Conservation (phyloP, 2,329 filamentous ascomycete genomes). For the Phialophora macrospora region DNA sequence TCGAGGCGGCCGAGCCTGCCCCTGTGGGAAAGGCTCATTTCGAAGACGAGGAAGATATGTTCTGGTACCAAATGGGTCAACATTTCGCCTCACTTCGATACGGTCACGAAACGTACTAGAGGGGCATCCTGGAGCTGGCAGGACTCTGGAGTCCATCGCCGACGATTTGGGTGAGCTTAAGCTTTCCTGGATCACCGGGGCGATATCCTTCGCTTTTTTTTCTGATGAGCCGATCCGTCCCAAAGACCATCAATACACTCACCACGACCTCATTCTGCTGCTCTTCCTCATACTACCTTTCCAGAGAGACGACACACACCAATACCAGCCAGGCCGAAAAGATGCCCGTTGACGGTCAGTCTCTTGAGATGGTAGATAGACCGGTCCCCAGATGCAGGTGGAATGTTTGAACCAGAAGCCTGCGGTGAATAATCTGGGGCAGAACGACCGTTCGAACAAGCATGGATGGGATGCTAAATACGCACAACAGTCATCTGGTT, state of each 20-base stretch:
- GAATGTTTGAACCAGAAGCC: not conserved
- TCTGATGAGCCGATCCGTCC: not conserved
- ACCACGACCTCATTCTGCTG: not conserved
- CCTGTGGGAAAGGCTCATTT: not conserved
- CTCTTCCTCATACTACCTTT: not conserved
- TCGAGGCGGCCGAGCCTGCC: constrained; percentile 8
- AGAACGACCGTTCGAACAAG: not conserved
- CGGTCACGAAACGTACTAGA: not conserved
- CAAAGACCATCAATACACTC: not conserved
- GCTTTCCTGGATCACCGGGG: not conserved
- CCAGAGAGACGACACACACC: not conserved
- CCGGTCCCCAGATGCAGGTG: not conserved
- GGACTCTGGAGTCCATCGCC: not conserved
- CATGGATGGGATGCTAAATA: not conserved
- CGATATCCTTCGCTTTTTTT: not conserved
- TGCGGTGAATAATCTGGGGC: not conserved
- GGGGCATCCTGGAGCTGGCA: not conserved
- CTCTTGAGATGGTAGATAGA: not conserved
- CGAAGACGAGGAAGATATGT: constrained; percentile 16
- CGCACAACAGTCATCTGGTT: not conserved
- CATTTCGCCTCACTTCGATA: constrained; percentile 1
- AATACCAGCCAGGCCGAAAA: not conserved
- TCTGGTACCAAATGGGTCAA: constrained; percentile 12
- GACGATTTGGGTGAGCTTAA: not conserved
- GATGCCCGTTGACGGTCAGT: not conserved